phyloP scores from a whole-genome alignment of 108 stramenopile species.

The Parietichytrium sp. region DNA sequence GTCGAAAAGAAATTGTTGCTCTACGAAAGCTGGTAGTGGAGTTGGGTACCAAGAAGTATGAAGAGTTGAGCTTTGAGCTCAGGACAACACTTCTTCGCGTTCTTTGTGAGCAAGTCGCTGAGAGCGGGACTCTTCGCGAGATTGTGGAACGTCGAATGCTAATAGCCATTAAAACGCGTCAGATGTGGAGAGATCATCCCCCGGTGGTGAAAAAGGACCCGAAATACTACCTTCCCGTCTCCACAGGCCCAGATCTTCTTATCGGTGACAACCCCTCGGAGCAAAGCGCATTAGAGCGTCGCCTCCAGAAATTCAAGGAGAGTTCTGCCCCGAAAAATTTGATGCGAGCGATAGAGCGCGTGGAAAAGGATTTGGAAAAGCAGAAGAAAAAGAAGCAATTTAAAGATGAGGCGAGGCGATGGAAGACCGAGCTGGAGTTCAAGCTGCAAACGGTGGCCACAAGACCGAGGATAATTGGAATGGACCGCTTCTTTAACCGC shows the following conservation, averaged over 20 bases:
- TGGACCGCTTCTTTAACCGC: slow-evolving; percentile 21
- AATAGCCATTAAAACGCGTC: background rate
- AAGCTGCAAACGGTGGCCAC: background rate
- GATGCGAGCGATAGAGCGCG: slow-evolving; percentile 30
- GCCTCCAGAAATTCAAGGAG: slow-evolving; percentile 15
- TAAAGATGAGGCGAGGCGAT: slow-evolving; percentile 27
- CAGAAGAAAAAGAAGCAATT: slow-evolving; percentile 30
- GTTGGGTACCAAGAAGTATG: slow-evolving; percentile 19
- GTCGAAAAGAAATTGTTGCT: background rate
- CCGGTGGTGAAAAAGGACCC: background rate
- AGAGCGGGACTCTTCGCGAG: slow-evolving; percentile 20
- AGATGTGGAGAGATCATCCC: background rate
- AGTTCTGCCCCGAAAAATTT: background rate
- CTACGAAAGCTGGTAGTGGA: background rate
- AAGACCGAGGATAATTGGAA: background rate
- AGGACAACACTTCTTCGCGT: background rate
- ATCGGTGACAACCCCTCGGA: slow-evolving; percentile 4
- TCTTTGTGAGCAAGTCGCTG: background rate
- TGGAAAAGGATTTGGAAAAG: slow-evolving; percentile 17
- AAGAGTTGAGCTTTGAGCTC: background rate
- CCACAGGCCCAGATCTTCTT: background rate
- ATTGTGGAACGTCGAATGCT: slow-evolving; percentile 28
- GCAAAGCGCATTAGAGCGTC: slow-evolving; percentile 2
- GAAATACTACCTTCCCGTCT: background rate
- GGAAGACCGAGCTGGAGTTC: slow-evolving; percentile 28